Evolutionary conservation across 495 filamentous ascomycete genomes (phyloP).

Genomic region (Letharia columbiana): DNA sequence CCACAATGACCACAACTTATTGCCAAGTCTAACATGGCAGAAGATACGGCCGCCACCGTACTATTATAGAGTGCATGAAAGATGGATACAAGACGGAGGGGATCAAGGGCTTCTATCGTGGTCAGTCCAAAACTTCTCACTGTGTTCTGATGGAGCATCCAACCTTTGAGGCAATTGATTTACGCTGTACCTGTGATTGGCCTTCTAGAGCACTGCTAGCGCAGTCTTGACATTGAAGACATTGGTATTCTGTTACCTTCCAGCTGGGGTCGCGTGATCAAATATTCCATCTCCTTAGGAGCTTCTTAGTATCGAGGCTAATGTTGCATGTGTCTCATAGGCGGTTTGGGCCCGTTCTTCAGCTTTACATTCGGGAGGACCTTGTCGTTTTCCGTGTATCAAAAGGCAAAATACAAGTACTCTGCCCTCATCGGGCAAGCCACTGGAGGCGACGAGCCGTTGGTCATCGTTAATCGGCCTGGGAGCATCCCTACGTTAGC

Average conservation of each 20-base stretch:
- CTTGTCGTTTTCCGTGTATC: conserved; percentile 76
- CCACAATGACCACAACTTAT: not conserved
- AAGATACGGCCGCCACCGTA: conserved; percentile 59
- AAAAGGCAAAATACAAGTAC: conserved; percentile 67
- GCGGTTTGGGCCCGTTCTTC: conserved; percentile 59
- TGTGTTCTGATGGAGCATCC: not conserved
- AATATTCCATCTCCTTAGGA: not conserved
- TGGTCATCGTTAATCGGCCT: conserved; percentile 55
- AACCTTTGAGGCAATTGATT: not conserved
- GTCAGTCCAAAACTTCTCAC: conserved; percentile 33
- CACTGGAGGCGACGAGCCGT: conserved; percentile 54
- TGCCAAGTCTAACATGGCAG: conserved; percentile 7
- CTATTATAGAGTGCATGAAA: conserved; percentile 58
- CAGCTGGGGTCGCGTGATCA: conserved; percentile 5
- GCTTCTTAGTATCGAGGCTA: conserved; percentile 1
- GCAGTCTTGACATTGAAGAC: not conserved
- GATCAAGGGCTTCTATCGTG: conserved; percentile 68
- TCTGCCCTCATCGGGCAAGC: conserved; percentile 37
- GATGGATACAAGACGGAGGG: conserved; percentile 67
- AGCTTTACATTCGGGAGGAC: conserved; percentile 79
- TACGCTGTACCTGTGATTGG: not conserved
- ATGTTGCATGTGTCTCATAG: conserved; percentile 31
- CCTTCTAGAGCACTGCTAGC: not conserved
- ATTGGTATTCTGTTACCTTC: not conserved
- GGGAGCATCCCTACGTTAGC: conserved; percentile 56